Base-by-base conservation (phyloP, 306 rosid genomes). In the Datisca glomerata region DNA sequence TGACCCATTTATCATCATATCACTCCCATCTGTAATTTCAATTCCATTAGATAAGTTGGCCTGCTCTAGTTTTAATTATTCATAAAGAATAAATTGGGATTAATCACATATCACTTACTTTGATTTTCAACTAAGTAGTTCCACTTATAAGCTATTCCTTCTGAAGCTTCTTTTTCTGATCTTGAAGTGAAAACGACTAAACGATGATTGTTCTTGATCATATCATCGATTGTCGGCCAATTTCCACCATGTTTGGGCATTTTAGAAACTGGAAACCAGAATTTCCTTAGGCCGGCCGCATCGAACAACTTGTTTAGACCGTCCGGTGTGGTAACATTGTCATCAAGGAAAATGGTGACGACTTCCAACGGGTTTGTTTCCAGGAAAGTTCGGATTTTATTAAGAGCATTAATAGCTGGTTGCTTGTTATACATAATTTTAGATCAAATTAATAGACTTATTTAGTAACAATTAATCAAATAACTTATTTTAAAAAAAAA, bases 81-180 rank as follows among this genome's bases (percentile, higher is more conserved):
- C n/a, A 27, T 27, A 27, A 27, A 27, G 7, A 4, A 27, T 27
- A 27, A 4, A 27, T 4, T 27, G 31, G 7, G 31, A 4, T 27
- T 7, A 27, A 51, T 8, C 24, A 3, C 29, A 7, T 41, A 36
- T 41, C n/a, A 40, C 80, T 69, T 21, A 63, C 85, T 66, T 55
- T 80, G 81, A 59, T 75, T 75, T 69, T 72, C 92, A 21, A 64
- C 76, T 7, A 69, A 19, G 27, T 75, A 75, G 63, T 66, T 53
- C 85, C 92, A 75, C n/a, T 69, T 64, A 14, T 72, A 72, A 15
- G 91, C 91, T 17, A 72, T 72, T 24, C 78, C 81, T 64, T 75
- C 85, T 14, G 78, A 60, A 41, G 69, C 45, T 45, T 75, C 81
- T 44, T 72, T 80, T 1, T 76, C 31, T 3, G 65, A 9, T 51